Conservation (phyloP, 192 early-diverging fungal genomes). For the Tieghemiomyces parasiticus region DNA sequence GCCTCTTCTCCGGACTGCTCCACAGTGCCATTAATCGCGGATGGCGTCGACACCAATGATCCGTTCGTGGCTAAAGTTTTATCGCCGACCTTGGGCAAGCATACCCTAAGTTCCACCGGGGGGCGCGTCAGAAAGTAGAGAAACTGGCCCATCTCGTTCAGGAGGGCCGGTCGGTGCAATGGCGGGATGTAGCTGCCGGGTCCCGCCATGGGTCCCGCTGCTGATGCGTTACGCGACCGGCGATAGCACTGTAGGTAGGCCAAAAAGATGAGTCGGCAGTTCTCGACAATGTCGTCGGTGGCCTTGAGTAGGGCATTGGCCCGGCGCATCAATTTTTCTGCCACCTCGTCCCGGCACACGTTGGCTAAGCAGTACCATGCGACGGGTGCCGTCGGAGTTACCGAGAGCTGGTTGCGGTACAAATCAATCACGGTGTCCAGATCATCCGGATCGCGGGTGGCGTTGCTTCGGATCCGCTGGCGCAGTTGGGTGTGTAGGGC, state of each 20-base stretch:
- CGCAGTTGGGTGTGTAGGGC: not conserved
- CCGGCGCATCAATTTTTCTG: not conserved
- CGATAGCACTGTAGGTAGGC: constrained; percentile 1
- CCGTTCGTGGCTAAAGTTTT: no score
- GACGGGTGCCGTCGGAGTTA: not conserved
- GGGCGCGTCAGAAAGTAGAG: not conserved
- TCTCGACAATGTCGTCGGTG: not conserved
- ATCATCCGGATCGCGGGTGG: not conserved
- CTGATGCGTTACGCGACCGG: no score
- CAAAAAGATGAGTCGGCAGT: not conserved
- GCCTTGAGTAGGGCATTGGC: constrained; percentile 3
- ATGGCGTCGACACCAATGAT: no score
- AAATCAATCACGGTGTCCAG: not conserved
- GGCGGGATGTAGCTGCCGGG: not conserved
- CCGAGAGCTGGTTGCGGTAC: constrained; percentile 7
- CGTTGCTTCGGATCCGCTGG: not conserved
- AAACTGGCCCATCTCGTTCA: constrained; percentile 6
- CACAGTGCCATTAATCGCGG: no score
- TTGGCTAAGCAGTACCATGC: constrained; percentile 10
- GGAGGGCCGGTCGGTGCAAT: not conserved
- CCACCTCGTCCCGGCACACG: not conserved
- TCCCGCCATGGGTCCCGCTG: no score
- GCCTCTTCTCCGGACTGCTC: no score
- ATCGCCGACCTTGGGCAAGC: not conserved
- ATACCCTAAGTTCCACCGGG: not conserved